Evolutionary conservation across 108 stramenopile genomes (phyloP), one percentile per base, ranked within the genome.

Genomic region (Nitzschia sp.): DNA sequence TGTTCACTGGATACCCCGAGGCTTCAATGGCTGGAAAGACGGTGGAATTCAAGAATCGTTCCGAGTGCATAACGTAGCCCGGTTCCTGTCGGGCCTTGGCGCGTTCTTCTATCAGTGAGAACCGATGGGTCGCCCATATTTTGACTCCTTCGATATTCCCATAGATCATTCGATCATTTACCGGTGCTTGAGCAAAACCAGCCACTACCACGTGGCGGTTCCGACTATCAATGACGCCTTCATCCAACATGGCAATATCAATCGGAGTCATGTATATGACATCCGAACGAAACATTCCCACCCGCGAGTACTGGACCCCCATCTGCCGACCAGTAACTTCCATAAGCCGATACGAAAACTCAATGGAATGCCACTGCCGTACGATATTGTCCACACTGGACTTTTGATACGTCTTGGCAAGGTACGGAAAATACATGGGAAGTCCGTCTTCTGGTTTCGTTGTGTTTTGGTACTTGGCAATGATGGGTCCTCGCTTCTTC

Each of bases 101-200:
- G 5, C 71, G n/a, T 2, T 75, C 46, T 26, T 83, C 77, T 15
- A 86, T 13, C 0, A 71, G 57, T 2, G n/a, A 6, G 54, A 86
- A 86, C 17, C 85, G 68, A 53, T 79, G 55, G 15, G 78, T 79
- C 16, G 80, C 71, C 80, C 80, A 85, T 33, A 85, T 56, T 45
- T 71, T 28, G 2, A 66, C 71, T 11, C 66, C 67, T 25, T 77
- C 56, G 56, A 67, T 67, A 4, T 73, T 50, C 4, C 85, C 85
- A 61, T 71, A 69, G 38, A 81, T 62, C 63, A 85, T 72, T 11
- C 85, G 75, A 61, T 77, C 73, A 50, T 71, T 78, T 27, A 77
- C 72, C 19, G 32, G 75, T 1, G 53, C 48, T 69, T 25, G 80
- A 63, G 72, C 80, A 85, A 52, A 85, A 46, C 38, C 65, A 25